Conservation (phyloP, 2,329 filamentous ascomycete species). For the Exophiala alcalophila region DNA sequence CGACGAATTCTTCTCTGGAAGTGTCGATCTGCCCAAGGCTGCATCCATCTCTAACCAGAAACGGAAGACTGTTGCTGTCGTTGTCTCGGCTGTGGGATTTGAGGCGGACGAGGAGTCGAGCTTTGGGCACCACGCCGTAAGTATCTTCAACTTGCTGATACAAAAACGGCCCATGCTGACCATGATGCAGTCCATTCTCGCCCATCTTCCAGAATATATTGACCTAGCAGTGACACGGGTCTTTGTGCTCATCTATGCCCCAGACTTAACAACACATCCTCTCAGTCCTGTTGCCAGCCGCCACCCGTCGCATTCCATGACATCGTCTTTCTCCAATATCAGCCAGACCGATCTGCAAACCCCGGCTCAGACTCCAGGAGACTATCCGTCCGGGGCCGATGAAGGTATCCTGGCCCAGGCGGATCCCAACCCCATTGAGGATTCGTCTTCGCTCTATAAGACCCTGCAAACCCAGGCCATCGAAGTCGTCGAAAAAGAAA, state of each 20-base stretch:
- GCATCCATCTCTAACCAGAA: slow-evolving; percentile 34
- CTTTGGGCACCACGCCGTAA: slow-evolving; percentile 75
- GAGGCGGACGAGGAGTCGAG: slow-evolving; percentile 57
- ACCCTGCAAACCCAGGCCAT: slow-evolving; percentile 77
- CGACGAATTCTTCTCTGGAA: slow-evolving; percentile 32
- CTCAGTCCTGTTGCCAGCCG: slow-evolving; percentile 43
- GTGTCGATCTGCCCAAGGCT: slow-evolving; percentile 21
- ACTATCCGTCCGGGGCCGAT: slow-evolving; percentile 39
- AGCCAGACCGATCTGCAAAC: slow-evolving; percentile 67
- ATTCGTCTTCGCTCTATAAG: slow-evolving; percentile 64
- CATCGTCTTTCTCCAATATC: slow-evolving; percentile 85
- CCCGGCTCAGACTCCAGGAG: slow-evolving; percentile 63
- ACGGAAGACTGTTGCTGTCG: slow-evolving; percentile 79
- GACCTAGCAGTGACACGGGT: slow-evolving; percentile 72
- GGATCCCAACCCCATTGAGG: slow-evolving; percentile 38
- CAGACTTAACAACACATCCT: slow-evolving; percentile 67
- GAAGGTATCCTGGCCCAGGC: slow-evolving; percentile 55
- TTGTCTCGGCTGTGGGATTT: slow-evolving; percentile 74
- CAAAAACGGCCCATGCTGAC: slow-evolving; percentile 4
- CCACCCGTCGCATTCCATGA: slow-evolving; percentile 48
- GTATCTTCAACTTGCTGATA: slow-evolving; percentile 35
- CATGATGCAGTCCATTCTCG: slow-evolving; percentile 70
- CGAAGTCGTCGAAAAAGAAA: slow-evolving; percentile 75
- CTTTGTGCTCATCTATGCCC: slow-evolving; percentile 87
- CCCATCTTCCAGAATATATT: slow-evolving; percentile 76